These are phyloP conservation scores for Oligophagozyma castellii DNA, from an alignment of 1,139 yeast species.

Conservation along the genomic window DNA sequence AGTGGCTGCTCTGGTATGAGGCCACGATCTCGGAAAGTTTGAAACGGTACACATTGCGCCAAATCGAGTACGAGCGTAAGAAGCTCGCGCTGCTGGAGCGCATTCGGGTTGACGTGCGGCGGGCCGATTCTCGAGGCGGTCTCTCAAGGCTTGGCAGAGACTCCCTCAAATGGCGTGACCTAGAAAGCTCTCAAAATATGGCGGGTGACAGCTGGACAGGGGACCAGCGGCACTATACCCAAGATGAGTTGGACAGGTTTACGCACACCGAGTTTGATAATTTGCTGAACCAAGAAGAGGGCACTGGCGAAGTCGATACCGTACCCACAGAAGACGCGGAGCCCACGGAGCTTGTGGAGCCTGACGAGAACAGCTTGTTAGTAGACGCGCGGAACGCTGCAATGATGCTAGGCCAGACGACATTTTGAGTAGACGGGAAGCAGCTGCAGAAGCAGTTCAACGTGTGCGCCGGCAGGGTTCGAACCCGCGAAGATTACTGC, in stretches of 20 bases:
- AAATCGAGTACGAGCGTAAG: constrained; percentile 79
- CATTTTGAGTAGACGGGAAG: too few relatives aligned
- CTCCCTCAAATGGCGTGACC: constrained; percentile 31
- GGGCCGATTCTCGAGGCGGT: constrained; percentile 71
- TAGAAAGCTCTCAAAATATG: constrained; percentile 16
- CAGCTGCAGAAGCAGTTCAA: too few relatives aligned
- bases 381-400: constrained; percentile 87
- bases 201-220: constrained; percentile 32
- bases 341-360: too few relatives aligned
- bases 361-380: too few relatives aligned
- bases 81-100: constrained; percentile 64
- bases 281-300: constrained; percentile 3
- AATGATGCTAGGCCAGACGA: constrained; percentile 57
- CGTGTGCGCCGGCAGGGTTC: too few relatives aligned
- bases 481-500: too few relatives aligned
- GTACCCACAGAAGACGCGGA: too few relatives aligned
- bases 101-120: constrained; percentile 58
- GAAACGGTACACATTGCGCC: constrained; percentile 48
- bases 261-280: constrained; percentile 10
- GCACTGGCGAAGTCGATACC: constrained; percentile 6
- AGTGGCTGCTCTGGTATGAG: constrained; percentile 39
- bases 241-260: constrained; percentile 5
- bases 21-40: constrained; percentile 39
- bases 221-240: constrained; percentile 15
- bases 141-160: constrained; percentile 71